A percentile compares a stretch with the other conserved stretches of the same genome.
Evolutionary conservation across 2,329 filamentous ascomycete genomes (phyloP).

Genomic region (Hirsutella minnesotensis): DNA sequence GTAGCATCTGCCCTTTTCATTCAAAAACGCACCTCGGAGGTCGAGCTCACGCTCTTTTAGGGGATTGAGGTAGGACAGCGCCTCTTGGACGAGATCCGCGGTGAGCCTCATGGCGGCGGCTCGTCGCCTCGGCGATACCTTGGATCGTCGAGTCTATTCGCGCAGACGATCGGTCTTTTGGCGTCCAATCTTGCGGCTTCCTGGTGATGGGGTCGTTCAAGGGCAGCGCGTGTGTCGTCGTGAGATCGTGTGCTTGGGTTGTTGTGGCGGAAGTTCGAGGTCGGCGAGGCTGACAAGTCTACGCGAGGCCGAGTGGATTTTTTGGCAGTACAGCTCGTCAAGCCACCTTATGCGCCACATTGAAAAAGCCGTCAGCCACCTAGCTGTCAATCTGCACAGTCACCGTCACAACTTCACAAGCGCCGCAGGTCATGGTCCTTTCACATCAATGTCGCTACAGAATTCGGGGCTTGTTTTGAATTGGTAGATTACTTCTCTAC

Average conservation of each 20-base stretch:
- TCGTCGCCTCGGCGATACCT: not conserved
- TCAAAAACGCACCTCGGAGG: constrained; percentile 78
- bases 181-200: not conserved
- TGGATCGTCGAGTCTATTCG: too few relatives aligned
- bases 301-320: constrained; percentile 18
- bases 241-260: not conserved
- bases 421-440: too few relatives aligned
- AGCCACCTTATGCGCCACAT: constrained; percentile 1
- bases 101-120: constrained; percentile 72
- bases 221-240: too few relatives aligned
- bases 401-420: too few relatives aligned
- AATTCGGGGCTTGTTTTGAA: too few relatives aligned
- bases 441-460: too few relatives aligned
- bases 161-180: not conserved
- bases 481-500: too few relatives aligned
- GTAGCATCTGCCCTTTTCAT: constrained; percentile 95
- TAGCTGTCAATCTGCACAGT: too few relatives aligned
- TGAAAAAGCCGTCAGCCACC: not conserved
- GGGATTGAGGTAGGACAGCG: constrained; percentile 96
- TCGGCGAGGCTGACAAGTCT: constrained; percentile 17
- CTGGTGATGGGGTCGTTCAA: too few relatives aligned
- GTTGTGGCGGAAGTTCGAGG: not conserved
- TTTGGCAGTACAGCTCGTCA: constrained; percentile 9
- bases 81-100: constrained; percentile 84
- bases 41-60: constrained; percentile 98